phyloP scores from a whole-genome alignment of 1,139 yeast genomes.

The Candida gigantensis region DNA sequence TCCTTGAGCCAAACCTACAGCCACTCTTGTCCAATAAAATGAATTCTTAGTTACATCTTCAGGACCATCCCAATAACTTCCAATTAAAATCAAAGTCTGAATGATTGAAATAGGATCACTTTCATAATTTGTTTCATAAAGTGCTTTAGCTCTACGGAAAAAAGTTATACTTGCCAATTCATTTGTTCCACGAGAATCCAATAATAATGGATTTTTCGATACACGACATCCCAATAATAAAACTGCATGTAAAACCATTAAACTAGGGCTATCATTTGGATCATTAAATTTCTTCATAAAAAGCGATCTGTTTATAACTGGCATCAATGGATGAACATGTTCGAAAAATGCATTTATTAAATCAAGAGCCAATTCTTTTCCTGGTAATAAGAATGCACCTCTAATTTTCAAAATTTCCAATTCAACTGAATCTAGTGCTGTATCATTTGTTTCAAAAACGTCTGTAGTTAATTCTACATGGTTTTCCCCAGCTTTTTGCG shows the following conservation, averaged over 20 bases:
- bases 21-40: constrained; percentile 77
- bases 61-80: constrained; percentile 78
- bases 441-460: constrained; percentile 38
- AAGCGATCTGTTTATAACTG: constrained; percentile 64
- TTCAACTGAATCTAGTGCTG: constrained; percentile 61
- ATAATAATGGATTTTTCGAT: constrained; percentile 55
- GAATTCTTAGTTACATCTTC: constrained; percentile 75
- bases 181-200: constrained; percentile 58
- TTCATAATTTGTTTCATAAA: constrained; percentile 74
- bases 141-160: constrained; percentile 74
- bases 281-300: constrained; percentile 61
- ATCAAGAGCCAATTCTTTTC: constrained; percentile 59
- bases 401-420: constrained; percentile 64
- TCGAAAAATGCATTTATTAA: constrained; percentile 65
- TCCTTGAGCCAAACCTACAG: constrained; percentile 75
- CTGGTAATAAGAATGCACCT: constrained; percentile 74
- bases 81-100: constrained; percentile 64
- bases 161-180: constrained; percentile 64
- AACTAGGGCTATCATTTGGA: constrained; percentile 65
- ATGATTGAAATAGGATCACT: constrained; percentile 66
- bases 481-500: constrained; percentile 47
- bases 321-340: constrained; percentile 69
- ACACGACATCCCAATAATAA: constrained; percentile 70
- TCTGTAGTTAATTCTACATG: constrained; percentile 46
- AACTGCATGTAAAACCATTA: constrained; percentile 69